Base-by-base conservation (phyloP, 257 asterid genomes). In the Linderniella brevidens region DNA sequence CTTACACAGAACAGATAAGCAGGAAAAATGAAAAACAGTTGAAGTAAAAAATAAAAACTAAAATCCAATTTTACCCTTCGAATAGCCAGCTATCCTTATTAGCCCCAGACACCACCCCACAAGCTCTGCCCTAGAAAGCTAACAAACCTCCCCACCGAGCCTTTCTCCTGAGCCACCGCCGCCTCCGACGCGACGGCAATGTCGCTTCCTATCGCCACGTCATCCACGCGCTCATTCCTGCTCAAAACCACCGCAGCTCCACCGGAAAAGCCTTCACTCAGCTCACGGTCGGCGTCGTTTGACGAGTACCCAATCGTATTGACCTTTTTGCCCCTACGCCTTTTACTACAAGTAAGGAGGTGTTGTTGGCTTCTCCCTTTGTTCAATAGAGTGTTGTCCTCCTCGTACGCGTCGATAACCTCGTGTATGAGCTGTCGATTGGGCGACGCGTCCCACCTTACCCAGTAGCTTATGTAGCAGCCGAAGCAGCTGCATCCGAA, bases 401-500 rank as follows among this genome's bases (percentile, higher is more conserved):
- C 87, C 38, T 82, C 92, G 32, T 68, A 82, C 17, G 77, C 87
- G 38, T 82, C 94, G 0, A 79, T 72, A 0, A 74, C 48, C 61
- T 79, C 84, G 68, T 82, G 78, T 35, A 82, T 82, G 29, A 76
- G 76, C 37, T 79, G 76, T 11, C 87, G 75, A 52, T 79, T 79
- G 8, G 87, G 79, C 35, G 94, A 82, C 0, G 82, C 46, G 39
- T 82, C 82, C 94, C 94, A 82, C 59, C 64, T 69, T 1, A 55
- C 79, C 94, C 94, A 82, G 20, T 76, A 82, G 50, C 71, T 64
- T 72, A 55, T 76, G 42, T 82, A 82, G 58, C 94, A 82, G n/a
- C 77, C 63, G 71, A 82, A 82, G 68, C 94, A 79, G 69, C 42
- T 56, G 67, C 93, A 81, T 66, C 46, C 65, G 47, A 75, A 78